These are phyloP conservation scores for Penicillium parvum DNA, from an alignment of 495 filamentous ascomycete species.

Conservation along the genomic window DNA sequence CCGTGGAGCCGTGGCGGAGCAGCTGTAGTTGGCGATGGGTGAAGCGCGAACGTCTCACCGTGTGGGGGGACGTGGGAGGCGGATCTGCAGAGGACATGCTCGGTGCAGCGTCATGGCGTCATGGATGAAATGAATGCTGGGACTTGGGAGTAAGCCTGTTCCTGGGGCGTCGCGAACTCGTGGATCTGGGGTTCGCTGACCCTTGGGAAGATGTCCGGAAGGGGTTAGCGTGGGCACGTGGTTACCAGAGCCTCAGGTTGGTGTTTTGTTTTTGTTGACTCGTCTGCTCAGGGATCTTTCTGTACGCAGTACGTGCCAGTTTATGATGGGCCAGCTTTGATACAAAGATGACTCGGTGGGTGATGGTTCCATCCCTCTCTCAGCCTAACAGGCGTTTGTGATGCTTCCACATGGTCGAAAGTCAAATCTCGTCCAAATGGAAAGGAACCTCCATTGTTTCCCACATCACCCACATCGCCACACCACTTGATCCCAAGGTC, in stretches of 20 bases:
- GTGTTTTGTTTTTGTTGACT: not conserved
- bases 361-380: not conserved
- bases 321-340: no score
- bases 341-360: not conserved
- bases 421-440: conserved; percentile 4
- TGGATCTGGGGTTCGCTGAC: not conserved
- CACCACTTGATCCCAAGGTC: no score
- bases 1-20: conserved; percentile 63
- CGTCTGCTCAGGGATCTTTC: no score
- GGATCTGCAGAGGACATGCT: conserved; percentile 25
- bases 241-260: conserved; percentile 8
- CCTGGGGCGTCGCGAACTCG: not conserved
- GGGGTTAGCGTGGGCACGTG: conserved; percentile 19
- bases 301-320: no score
- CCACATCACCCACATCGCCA: conserved; percentile 12
- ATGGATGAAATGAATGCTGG: not conserved
- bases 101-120: conserved; percentile 20
- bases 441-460: not conserved
- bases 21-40: conserved; percentile 79
- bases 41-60: conserved; percentile 61
- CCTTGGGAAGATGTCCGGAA: conserved; percentile 11
- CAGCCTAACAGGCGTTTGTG: no score
- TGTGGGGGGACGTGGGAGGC: conserved; percentile 30
- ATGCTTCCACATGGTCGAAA: conserved; percentile 8
- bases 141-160: not conserved